Conservation (phyloP, 768 basidiomycete genomes). For the Lentinula detonsa region DNA sequence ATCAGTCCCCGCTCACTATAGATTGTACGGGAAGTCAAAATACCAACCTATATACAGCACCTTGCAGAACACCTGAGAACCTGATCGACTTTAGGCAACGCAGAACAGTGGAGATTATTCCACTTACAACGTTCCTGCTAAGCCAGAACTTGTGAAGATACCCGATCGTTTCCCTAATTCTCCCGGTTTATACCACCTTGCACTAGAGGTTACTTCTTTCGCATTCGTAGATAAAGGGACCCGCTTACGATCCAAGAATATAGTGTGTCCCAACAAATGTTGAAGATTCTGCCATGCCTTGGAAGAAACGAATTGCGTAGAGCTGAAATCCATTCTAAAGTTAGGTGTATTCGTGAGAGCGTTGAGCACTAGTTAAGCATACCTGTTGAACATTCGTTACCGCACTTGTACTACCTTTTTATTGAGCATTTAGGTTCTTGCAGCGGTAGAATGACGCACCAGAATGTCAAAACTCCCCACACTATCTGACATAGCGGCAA, state of each 20-base stretch:
- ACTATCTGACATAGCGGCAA: conserved; percentile 59
- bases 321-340: conserved; percentile 30
- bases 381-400: conserved; percentile 55
- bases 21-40: background rate
- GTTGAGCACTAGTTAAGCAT: background rate
- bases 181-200: conserved; percentile 63
- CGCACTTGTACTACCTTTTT: conserved; percentile 40
- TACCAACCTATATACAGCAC: conserved; percentile 50
- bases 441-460: conserved; percentile 26
- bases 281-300: conserved; percentile 67
- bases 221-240: background rate
- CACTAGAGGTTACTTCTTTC: background rate
- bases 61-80: conserved; percentile 63
- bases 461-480: conserved; percentile 63
- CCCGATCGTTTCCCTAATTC: conserved; percentile 70
- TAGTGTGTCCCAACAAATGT: conserved; percentile 76
- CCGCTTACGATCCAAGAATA: conserved; percentile 63
- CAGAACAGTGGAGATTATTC: background rate
- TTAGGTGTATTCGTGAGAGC: background rate
- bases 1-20: background rate
- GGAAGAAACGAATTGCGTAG: conserved; percentile 67
- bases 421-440: background rate
- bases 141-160: conserved; percentile 62
- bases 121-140: conserved; percentile 54
- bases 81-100: conserved; percentile 20